Base-by-base conservation (phyloP, 192 early-diverging fungal genomes). In the Podila minutissima region DNA sequence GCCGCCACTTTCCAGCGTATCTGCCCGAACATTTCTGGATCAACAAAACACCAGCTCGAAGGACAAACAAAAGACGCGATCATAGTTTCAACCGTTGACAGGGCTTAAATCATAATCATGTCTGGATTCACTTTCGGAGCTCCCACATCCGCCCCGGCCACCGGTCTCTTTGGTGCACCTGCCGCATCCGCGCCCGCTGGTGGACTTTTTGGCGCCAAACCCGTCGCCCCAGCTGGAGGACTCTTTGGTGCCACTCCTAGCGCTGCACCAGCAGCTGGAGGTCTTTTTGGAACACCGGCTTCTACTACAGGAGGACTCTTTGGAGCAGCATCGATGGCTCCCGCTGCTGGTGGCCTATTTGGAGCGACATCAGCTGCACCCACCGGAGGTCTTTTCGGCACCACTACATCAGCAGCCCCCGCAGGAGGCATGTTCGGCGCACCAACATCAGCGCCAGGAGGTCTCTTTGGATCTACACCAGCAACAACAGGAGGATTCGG, bases 41-140 rank as follows among this genome's bases (percentile, higher is more conserved):
- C 41, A 55, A 55, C 53, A 12, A 55, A 22, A 55, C 19, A 19
- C n/a, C 20, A n/a, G 0, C 50, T n/a, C 7, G 12, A 53, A 17
- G 17, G 50, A n/a, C 20, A 55, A 26, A 10, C 53, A 55, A 55
- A 24, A 55, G 22, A 55, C 53, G 53, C 53, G 53, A 55, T 55
- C 53, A 26, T 55, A 26, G 24, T 17, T 22, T 22, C 8, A 24
- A 26, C 53, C 20, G 3, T 55, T 4, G 13, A 15, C 41, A 46
- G 41, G 41, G 41, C 13, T 17, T 46, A 17, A 46, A 3, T 46
- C 41, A 17, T 55, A 55, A 26, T 55, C 53, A 75, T 74, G 81
- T 83, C 74, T 62, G 74, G 73, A 68, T 76, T 81, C 65, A 61
- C 76, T 26, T 81, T 81, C 20, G 76, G 76, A 26, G 71, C 69